phyloP scores from a whole-genome alignment of 768 basidiomycete genomes.

The Cantharellus anzutake region DNA sequence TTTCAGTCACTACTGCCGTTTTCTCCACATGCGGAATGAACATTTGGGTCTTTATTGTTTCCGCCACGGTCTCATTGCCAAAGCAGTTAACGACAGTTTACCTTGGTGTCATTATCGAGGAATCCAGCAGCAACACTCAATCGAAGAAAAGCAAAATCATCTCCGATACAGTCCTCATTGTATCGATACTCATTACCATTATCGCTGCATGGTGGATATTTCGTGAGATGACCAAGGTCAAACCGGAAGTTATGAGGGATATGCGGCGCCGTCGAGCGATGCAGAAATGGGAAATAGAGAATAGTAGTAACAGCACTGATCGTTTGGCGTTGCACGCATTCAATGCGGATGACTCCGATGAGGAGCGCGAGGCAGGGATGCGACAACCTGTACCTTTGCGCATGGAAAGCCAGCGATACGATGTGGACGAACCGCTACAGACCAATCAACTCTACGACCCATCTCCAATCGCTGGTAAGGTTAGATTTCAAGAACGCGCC shows the following conservation, averaged over 20 bases:
- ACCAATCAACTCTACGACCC: background rate
- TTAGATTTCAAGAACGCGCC: no score
- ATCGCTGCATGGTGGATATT: constrained; percentile 74
- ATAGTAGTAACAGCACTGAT: background rate
- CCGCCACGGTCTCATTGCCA: constrained; percentile 67
- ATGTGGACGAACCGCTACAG: background rate
- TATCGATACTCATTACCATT: constrained; percentile 55
- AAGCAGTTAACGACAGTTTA: constrained; percentile 90
- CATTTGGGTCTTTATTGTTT: constrained; percentile 55
- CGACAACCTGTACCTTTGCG: background rate
- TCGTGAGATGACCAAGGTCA: constrained; percentile 30
- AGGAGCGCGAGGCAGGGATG: background rate
- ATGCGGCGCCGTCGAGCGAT: constrained; percentile 1
- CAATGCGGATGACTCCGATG: background rate
- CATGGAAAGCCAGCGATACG: constrained; percentile 6
- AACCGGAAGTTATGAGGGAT: constrained; percentile 7
- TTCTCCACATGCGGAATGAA: constrained; percentile 82
- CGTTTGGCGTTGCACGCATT: background rate
- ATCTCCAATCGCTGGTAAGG: background rate
- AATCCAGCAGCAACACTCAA: constrained; percentile 17
- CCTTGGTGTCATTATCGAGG: constrained; percentile 33
- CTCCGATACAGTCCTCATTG: constrained; percentile 43
- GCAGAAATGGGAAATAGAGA: background rate
- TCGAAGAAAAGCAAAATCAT: constrained; percentile 36
- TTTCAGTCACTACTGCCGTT: constrained; percentile 63